Evolutionary conservation across 2,329 filamentous ascomycete genomes (phyloP).

Genomic region (Reticulascus tulasneorum): DNA sequence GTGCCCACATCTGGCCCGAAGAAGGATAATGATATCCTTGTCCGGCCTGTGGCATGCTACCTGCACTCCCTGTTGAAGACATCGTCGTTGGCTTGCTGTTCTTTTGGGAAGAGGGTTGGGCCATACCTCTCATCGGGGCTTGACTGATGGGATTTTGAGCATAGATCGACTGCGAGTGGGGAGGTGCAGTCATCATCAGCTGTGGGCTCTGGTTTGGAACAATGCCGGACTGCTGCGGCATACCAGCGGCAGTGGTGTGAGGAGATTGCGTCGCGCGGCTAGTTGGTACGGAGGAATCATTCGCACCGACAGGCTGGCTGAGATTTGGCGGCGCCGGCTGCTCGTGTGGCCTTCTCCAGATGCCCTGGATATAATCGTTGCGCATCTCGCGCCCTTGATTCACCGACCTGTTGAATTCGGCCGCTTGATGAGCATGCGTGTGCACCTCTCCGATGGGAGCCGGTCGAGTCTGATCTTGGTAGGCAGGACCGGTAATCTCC

Average conservation of each 20-base stretch:
- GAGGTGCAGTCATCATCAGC: constrained; percentile 60
- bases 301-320: constrained; percentile 41
- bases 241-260: constrained; percentile 48
- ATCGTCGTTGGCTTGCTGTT: constrained; percentile 63
- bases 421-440: constrained; percentile 80
- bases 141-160: constrained; percentile 69
- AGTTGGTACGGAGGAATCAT: constrained; percentile 41
- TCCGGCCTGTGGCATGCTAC: constrained; percentile 45
- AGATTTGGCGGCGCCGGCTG: constrained; percentile 52
- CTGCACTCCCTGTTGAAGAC: constrained; percentile 39
- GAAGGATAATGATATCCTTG: constrained; percentile 61
- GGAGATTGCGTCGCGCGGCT: constrained; percentile 56
- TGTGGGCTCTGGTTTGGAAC: constrained; percentile 61
- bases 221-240: constrained; percentile 55
- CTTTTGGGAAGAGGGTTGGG: constrained; percentile 58
- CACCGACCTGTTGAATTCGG: constrained; percentile 84
- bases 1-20: constrained; percentile 62
- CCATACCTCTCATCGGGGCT: constrained; percentile 67
- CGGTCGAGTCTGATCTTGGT: constrained; percentile 80
- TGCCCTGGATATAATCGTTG: constrained; percentile 71
- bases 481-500: constrained; percentile 81
- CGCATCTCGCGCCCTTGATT: constrained; percentile 77
- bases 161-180: constrained; percentile 69
- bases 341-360: constrained; percentile 83
- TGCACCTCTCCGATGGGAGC: constrained; percentile 75